Evolutionary conservation across 306 rosid species (phyloP).

Genomic region (Morella rubra): DNA sequence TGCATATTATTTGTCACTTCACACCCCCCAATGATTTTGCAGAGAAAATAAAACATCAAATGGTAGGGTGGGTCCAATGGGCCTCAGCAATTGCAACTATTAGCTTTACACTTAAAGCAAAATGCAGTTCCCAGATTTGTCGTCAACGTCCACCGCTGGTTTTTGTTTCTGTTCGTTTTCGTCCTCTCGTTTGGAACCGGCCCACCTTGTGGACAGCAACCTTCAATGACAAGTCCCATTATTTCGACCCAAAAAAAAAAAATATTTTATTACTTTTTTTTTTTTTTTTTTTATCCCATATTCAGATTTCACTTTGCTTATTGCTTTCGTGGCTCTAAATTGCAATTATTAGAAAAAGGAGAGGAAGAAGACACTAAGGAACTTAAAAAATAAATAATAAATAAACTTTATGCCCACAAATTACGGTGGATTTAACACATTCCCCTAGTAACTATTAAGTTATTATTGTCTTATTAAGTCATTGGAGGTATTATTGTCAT

Average conservation of each 20-base stretch:
- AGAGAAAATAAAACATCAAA: neutral
- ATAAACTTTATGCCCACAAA: too few relatives aligned
- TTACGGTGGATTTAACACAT: too few relatives aligned
- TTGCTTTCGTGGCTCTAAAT: too few relatives aligned
- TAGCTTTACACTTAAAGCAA: neutral
- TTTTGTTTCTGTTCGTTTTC: neutral
- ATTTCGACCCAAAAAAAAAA: neutral
- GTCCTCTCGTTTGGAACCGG: neutral
- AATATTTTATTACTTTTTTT: neutral
- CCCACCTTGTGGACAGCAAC: conserved; percentile 5
- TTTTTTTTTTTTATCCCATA: too few relatives aligned
- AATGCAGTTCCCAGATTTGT: neutral
- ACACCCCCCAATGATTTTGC: neutral
- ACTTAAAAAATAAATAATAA: too few relatives aligned
- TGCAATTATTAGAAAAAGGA: too few relatives aligned
- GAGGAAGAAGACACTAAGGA: too few relatives aligned
- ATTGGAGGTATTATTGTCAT: too few relatives aligned
- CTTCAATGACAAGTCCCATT: neutral
- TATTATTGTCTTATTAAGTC: too few relatives aligned
- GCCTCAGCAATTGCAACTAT: neutral
- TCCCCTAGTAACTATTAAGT: too few relatives aligned
- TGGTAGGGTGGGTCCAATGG: neutral
- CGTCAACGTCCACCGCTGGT: conserved; percentile 11
- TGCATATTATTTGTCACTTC: neutral
- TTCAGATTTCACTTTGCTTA: too few relatives aligned